A percentile compares a stretch with the other conserved stretches of the same genome.
These are phyloP conservation scores for Hypoxylon lienhwacheense DNA, from an alignment of 495 filamentous ascomycete species.

Conservation along the genomic window DNA sequence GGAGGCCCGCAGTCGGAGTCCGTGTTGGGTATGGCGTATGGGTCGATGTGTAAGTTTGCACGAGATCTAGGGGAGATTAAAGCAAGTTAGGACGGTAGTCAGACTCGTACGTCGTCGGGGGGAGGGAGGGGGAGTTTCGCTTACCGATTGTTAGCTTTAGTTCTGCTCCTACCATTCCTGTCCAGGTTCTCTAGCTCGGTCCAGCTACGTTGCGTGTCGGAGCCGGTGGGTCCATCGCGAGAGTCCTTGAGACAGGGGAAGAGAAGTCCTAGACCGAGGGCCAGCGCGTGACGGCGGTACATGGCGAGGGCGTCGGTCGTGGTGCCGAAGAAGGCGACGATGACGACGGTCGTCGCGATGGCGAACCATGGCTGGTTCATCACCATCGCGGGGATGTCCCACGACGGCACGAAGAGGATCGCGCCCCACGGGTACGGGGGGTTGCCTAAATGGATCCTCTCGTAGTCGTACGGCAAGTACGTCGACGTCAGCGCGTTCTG, in stretches of 20 bases:
- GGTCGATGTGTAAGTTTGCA: neutral
- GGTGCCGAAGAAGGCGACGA: conserved; percentile 81
- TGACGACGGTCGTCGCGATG: conserved; percentile 58
- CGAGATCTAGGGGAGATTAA: too few relatives aligned
- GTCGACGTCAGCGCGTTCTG: conserved; percentile 43
- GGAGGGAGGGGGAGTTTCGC: neutral
- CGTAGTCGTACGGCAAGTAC: conserved; percentile 53
- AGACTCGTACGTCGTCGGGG: neutral
- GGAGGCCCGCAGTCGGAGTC: neutral
- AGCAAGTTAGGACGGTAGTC: neutral
- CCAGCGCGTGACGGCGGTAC: conserved; percentile 62
- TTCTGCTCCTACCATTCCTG: neutral
- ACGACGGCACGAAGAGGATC: conserved; percentile 64
- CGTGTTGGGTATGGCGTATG: neutral
- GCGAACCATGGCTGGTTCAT: conserved; percentile 70
- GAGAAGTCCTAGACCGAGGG: conserved; percentile 53
- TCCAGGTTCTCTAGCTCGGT: neutral
- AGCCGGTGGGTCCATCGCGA: neutral
- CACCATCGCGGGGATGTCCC: conserved; percentile 45
- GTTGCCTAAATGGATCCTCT: conserved; percentile 39
- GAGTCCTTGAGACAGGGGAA: conserved; percentile 43
- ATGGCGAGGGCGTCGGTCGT: conserved; percentile 73
- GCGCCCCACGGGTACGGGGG: conserved; percentile 54
- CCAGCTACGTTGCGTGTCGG: conserved; percentile 2
- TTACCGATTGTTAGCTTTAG: neutral